Percentiles rank a stretch among this genome's conserved stretches.
Conservation (phyloP, 345 rosid species). For the Viola odorata region DNA sequence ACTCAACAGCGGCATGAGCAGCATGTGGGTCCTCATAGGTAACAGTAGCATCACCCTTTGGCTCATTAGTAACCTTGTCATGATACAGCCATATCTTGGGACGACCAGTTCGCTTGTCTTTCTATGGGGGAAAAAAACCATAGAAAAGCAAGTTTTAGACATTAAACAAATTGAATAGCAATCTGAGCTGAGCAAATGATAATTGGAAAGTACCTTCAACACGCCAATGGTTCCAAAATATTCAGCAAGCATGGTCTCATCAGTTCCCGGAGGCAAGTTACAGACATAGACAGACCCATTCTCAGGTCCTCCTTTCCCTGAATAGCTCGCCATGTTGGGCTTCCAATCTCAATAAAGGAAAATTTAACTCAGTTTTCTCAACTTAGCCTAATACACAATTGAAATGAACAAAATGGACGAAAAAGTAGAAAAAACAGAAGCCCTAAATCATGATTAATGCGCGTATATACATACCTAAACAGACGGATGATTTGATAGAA, state of each 20-base stretch:
- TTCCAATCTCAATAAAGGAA: no score
- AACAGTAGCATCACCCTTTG: slow-evolving; percentile 94
- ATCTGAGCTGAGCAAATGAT: no score
- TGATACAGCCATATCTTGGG: slow-evolving; percentile 93
- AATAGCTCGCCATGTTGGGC: slow-evolving; percentile 45
- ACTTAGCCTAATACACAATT: no score
- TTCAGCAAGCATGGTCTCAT: slow-evolving; percentile 83
- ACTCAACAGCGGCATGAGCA: slow-evolving; percentile 91
- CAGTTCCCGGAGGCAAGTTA: slow-evolving; percentile 81
- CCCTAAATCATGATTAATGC: no score
- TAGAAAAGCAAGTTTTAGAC: not conserved
- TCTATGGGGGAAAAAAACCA: slow-evolving; percentile 27
- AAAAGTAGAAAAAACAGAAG: no score
- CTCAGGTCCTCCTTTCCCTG: slow-evolving; percentile 48
- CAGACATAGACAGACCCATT: slow-evolving; percentile 85
- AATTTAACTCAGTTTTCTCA: no score
- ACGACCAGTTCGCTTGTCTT: slow-evolving; percentile 83
- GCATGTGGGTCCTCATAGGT: slow-evolving; percentile 99
- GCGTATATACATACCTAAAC: no score
- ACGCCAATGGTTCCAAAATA: slow-evolving; percentile 92
- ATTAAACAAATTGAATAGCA: not conserved
- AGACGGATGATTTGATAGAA: no score
- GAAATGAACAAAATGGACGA: no score
- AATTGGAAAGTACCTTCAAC: slow-evolving; percentile 55
- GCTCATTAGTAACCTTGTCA: slow-evolving; percentile 85